Conservation (phyloP, 73 alveolate species). For the Urostyla sp. region DNA sequence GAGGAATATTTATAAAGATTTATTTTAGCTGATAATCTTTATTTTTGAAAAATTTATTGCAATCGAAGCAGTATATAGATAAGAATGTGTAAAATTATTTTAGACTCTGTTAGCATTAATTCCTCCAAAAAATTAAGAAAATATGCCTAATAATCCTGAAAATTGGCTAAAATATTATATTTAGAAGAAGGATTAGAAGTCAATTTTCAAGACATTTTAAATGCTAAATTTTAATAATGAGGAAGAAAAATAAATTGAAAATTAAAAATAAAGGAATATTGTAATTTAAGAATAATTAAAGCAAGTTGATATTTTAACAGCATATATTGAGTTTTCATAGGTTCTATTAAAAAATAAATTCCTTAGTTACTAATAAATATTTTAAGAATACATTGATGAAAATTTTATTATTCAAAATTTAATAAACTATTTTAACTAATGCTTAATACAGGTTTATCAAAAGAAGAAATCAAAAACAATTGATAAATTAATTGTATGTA, state of each 20-base stretch:
- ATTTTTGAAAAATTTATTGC: conserved; percentile 51
- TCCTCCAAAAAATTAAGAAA: conserved; percentile 31
- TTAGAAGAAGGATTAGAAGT: conserved; percentile 1
- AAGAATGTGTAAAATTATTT: conserved; percentile 56
- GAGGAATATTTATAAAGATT: conserved; percentile 47
- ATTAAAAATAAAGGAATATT: not conserved
- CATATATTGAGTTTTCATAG: conserved; percentile 36
- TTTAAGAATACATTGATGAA: not conserved
- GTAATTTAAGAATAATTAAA: not conserved
- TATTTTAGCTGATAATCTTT: conserved; percentile 34
- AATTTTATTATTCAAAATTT: conserved; percentile 14
- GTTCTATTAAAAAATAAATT: conserved; percentile 11
- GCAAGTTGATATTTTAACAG: conserved; percentile 21
- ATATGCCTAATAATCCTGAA: conserved; percentile 54
- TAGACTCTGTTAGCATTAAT: conserved; percentile 29
- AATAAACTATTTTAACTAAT: not conserved
- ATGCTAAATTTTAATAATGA: not conserved
- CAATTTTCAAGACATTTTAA: conserved; percentile 19
- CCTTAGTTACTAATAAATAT: not conserved
- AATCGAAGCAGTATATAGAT: conserved; percentile 54
- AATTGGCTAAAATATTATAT: conserved; percentile 41
- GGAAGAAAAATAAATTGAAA: not conserved
- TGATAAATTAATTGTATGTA: conserved; percentile 32
- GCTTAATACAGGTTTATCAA: not conserved
- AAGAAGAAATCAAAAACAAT: not conserved